Evolutionary conservation across 148 eudicot genomes (phyloP), one percentile per base, ranked within the genome.

Genomic region (Silene conica): DNA sequence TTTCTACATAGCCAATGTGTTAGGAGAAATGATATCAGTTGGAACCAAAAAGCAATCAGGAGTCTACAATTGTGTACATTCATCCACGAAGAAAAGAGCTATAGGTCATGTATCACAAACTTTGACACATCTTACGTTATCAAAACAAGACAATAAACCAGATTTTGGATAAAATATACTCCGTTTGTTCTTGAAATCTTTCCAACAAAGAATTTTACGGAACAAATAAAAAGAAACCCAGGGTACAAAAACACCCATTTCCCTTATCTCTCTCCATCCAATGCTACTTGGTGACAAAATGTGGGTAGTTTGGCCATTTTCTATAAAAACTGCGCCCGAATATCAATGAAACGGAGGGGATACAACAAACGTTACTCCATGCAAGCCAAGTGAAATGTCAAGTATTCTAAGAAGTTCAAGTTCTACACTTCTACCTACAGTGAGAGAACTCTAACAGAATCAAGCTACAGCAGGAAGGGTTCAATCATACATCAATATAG

Each of bases 1-100:
- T 82, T 58, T 56, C 99, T 95, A 81, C 74, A 82, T 62, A 2
- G 62, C 12, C 12, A 74, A 75, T 63, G 66, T n/a, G 26, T 63
- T 15, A n/a, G 61, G 2, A 0, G 28, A 52, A n/a, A 46, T 9
- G 5, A 61, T 34, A 73, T 21, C 43, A 54, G 62, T 43, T 19
- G 28, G 20, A 26, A 59, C 45, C 54, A 48, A 14, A 48, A 70
- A 9, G 41, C 21, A 34, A 65, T 15, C 10, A 7, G 10, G 6
- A 65, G 21, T 31, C 1, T 14, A 18, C 18, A 48, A 18, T 25
- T 43, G 18, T 52, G 38, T 61, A 61, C 54, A 28, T 21, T 46
- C 50, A 31, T 54, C 45, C 18, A 22, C 13, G 19, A 73, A n/a
- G 48, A 20, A n/a, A 22, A 60, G 8, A 46, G 6, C 56, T 73